phyloP scores from a whole-genome alignment of 2,329 filamentous ascomycete genomes.

The Cladosporium sp. region DNA sequence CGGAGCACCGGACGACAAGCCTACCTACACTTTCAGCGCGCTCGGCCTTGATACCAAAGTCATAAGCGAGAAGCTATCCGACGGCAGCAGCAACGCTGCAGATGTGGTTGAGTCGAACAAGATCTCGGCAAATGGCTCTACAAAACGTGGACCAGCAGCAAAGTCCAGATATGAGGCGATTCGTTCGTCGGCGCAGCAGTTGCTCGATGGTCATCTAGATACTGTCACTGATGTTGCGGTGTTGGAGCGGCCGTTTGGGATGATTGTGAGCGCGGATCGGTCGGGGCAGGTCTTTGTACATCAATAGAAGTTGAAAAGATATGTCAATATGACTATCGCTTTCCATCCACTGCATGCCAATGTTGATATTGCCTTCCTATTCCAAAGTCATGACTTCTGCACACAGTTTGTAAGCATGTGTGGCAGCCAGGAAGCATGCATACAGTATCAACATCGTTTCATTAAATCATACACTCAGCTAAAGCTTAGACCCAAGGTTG shows the following conservation, averaged over 20 bases:
- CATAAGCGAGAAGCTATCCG: conserved; percentile 39
- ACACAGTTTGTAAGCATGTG: neutral
- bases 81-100: conserved; percentile 25
- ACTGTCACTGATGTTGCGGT: conserved; percentile 85
- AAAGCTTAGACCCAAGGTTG: conserved; percentile 49
- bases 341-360: neutral
- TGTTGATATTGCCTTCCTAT: neutral
- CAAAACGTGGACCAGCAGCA: conserved; percentile 34
- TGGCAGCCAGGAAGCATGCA: neutral
- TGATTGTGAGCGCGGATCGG: conserved; percentile 88
- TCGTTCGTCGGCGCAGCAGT: conserved; percentile 80
- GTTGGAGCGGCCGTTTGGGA: conserved; percentile 84
- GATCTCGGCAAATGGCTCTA: conserved; percentile 38
- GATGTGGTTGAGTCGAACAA: conserved; percentile 32
- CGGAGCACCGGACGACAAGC: conserved; percentile 62
- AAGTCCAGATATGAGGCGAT: conserved; percentile 81
- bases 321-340: neutral
- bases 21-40: conserved; percentile 63
- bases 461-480: conserved; percentile 21
- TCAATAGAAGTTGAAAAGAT: conserved; percentile 45
- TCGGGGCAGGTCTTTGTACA: conserved; percentile 88
- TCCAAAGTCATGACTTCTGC: neutral
- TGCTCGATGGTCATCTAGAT: conserved; percentile 85
- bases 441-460: neutral
- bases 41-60: conserved; percentile 45